Percentiles rank a stretch among this genome's conserved stretches.
phyloP scores from a whole-genome alignment of 192 early-diverging fungal genomes.

The Coemansia sp. region DNA sequence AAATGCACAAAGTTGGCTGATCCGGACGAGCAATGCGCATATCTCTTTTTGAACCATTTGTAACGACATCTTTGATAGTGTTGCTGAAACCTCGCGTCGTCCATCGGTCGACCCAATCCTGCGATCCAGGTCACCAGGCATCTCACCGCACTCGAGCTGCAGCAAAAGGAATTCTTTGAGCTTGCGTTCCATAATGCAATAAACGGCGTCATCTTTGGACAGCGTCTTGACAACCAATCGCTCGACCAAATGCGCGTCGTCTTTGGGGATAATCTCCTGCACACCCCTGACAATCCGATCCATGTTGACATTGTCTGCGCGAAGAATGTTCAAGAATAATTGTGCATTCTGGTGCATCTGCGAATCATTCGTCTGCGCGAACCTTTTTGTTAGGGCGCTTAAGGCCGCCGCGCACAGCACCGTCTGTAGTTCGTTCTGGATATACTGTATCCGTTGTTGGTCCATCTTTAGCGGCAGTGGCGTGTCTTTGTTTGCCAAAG shows the following conservation, averaged over 20 bases:
- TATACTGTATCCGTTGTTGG: conserved; percentile 13
- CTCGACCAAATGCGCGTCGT: not conserved
- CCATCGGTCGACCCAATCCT: conserved; percentile 9
- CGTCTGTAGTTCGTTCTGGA: conserved; percentile 42
- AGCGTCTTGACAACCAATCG: conserved; percentile 33
- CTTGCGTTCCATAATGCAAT: conserved; percentile 17
- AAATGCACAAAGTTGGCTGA: conserved; percentile 27
- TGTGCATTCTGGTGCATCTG: conserved; percentile 8
- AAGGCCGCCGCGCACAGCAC: conserved; percentile 24
- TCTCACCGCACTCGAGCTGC: conserved; percentile 14
- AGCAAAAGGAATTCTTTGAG: conserved; percentile 26
- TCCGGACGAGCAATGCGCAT: conserved; percentile 12
- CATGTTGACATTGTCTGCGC: conserved; percentile 26
- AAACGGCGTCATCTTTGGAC: conserved; percentile 28
- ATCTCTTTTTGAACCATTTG: conserved; percentile 13
- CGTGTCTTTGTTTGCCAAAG: conserved; percentile 1
- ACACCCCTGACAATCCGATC: conserved; percentile 13
- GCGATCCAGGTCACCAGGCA: conserved; percentile 4
- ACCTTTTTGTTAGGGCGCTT: conserved; percentile 10
- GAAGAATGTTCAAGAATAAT: conserved; percentile 11
- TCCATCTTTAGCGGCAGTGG: conserved; percentile 31
- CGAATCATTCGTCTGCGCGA: conserved; percentile 1
- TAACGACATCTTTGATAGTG: conserved; percentile 16
- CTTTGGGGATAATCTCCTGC: not conserved
- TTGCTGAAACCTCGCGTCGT: conserved; percentile 1